Base-by-base conservation (phyloP, 108 stramenopile genomes). In the Nitzschia sp. region DNA sequence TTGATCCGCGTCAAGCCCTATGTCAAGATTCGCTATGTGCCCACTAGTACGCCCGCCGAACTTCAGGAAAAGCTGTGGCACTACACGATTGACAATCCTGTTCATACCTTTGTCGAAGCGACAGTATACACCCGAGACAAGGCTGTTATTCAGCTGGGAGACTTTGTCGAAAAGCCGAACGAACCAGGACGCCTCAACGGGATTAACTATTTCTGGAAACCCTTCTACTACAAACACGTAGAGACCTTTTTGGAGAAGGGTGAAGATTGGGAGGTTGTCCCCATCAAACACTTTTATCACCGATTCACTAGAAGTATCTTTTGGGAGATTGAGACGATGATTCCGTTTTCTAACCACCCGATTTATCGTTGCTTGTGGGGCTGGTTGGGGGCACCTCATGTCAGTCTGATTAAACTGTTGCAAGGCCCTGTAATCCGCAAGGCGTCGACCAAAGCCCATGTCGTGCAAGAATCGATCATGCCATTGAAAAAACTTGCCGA, bases 271-370 rank as follows among this genome's bases (percentile, higher is more conserved):
- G 87, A 88, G 54, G 81, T 79, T 64, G 81, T 85, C 57, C 87
- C 87, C 34, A 26, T 83, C 27, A 54, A 47, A 24, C 64, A 85
- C 72, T 88, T 77, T 65, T 85, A 79, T 46, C 87, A 88, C 64
- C 79, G 87, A 26, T 73, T 75, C 66, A 85, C 84, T 23, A 60
- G 63, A 46, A 51, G 64, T 24, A 67, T 88, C 33, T 88, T 88
- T 68, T 88, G 87, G 87, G 87, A 88, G 58, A 66, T 85, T 71
- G 80, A 84, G 54, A 36, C 71, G 31, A 80, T 88, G 70, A 85
- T 88, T 59, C 87, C 87, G 23, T 78, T 80, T 53, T 77, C 79
- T 21, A 82, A 88, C 75, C 70, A 85, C 54, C 69, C 76, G 8
- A 33, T 82, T 28, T 88, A 74, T 54, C 74, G 87, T 24, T 80